Evolutionary conservation across 371 early-diverging fungal species (phyloP).

Genomic region (Rhizopus arrhizus): DNA sequence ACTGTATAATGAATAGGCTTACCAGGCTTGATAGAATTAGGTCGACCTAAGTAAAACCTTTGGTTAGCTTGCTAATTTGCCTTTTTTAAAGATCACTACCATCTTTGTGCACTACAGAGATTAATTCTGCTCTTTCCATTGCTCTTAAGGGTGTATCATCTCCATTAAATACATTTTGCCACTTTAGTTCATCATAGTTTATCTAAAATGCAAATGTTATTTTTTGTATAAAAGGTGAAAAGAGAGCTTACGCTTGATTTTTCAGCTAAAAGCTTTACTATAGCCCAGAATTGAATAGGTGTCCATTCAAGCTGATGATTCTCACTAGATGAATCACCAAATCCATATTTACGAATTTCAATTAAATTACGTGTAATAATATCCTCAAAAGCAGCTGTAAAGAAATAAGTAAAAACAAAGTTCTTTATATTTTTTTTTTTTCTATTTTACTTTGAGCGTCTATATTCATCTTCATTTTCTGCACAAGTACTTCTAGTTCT

Average conservation of each 20-base stretch:
- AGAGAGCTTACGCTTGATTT: conserved; percentile 57
- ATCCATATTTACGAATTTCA: conserved; percentile 73
- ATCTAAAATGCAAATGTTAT: conserved; percentile 30
- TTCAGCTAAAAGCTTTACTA: conserved; percentile 63
- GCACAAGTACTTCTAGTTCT: conserved; percentile 83
- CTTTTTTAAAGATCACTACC: conserved; percentile 45
- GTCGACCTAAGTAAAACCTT: conserved; percentile 59
- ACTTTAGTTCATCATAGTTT: conserved; percentile 79
- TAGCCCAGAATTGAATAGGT: conserved; percentile 77
- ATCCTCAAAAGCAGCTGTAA: conserved; percentile 78
- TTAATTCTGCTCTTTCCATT: conserved; percentile 87
- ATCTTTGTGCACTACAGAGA: conserved; percentile 71
- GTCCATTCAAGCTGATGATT: conserved; percentile 61
- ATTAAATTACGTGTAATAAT: conserved; percentile 76
- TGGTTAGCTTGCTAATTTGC: conserved; percentile 1
- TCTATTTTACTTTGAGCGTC: conserved; percentile 54
- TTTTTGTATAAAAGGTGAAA: neutral
- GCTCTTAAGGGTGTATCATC: conserved; percentile 76
- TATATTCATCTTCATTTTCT: conserved; percentile 81
- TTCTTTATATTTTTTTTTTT: neutral
- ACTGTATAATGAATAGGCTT: conserved; percentile 83
- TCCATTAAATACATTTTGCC: conserved; percentile 78
- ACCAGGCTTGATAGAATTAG: conserved; percentile 75
- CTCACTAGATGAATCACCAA: neutral
- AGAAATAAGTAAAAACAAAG: conserved; percentile 6